phyloP scores from a whole-genome alignment of 2,329 filamentous ascomycete genomes.

The Helotiales sp. region DNA sequence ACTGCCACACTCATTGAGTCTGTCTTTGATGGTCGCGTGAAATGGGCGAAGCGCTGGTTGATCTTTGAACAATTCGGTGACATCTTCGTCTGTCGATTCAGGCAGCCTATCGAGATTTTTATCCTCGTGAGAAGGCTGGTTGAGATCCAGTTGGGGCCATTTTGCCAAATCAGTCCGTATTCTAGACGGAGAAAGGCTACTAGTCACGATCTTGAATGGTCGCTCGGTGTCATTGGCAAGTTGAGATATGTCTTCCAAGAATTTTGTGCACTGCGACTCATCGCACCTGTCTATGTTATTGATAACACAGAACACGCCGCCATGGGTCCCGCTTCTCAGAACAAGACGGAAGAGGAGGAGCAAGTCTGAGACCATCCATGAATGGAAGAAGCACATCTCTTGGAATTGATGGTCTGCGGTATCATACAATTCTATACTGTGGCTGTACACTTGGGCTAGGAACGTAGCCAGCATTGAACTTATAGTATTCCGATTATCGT shows the following conservation, averaged over 20 bases:
- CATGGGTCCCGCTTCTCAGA: background rate
- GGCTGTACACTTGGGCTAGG: constrained; percentile 4
- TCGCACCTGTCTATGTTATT: constrained; percentile 12
- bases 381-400: background rate
- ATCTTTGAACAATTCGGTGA: background rate
- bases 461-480: background rate
- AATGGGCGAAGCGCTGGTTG: background rate
- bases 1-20: background rate
- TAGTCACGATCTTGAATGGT: constrained; percentile 4
- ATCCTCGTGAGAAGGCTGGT: background rate
- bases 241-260: constrained; percentile 4
- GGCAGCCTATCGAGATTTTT: background rate
- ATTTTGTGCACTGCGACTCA: background rate
- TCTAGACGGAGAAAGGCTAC: background rate
- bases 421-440: background rate
- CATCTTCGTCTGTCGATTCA: background rate
- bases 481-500: background rate
- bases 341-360: background rate
- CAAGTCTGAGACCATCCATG: constrained; percentile 9
- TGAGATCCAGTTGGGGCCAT: background rate
- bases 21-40: background rate
- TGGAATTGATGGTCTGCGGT: background rate
- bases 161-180: background rate
- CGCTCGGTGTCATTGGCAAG: constrained; percentile 1
- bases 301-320: constrained; percentile 3